Evolutionary conservation across 352 stramenopile genomes (phyloP).

Genomic region (Pythium monospermum): DNA sequence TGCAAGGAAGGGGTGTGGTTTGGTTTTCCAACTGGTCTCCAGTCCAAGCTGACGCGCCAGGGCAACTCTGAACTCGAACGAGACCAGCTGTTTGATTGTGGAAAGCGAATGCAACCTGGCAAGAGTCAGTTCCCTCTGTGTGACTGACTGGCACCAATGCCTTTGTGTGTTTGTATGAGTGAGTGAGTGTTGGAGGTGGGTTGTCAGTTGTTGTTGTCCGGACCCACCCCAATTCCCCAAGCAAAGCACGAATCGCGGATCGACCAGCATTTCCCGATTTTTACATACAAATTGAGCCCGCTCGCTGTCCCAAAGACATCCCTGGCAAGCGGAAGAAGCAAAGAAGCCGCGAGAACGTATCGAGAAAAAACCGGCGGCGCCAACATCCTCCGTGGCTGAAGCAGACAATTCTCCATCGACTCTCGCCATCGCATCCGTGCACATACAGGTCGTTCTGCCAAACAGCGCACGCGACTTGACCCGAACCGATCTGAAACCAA

Average conservation of each 20-base stretch:
- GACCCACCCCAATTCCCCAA: constrained; percentile 5
- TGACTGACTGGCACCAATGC: too few relatives aligned
- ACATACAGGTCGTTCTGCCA: constrained; percentile 1
- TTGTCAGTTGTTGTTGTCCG: not conserved
- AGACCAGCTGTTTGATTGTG: constrained; percentile 22
- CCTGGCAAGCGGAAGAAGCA: constrained; percentile 14
- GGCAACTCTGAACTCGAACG: constrained; percentile 9
- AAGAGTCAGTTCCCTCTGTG: constrained; percentile 16
- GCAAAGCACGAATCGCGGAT: constrained; percentile 7
- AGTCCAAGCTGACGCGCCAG: too few relatives aligned
- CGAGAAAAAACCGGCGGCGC: constrained; percentile 17
- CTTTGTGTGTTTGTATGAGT: not conserved
- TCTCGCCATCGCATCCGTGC: not conserved
- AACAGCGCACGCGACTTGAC: not conserved
- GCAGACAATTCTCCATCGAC: constrained; percentile 13
- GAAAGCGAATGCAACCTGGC: too few relatives aligned
- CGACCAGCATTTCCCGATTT: constrained; percentile 26
- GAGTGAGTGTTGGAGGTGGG: constrained; percentile 1
- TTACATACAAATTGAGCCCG: constrained; percentile 15
- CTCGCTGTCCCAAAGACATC: not conserved
- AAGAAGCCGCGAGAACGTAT: constrained; percentile 22
- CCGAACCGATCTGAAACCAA: constrained; percentile 9
- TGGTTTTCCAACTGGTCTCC: too few relatives aligned
- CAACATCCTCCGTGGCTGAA: constrained; percentile 6
- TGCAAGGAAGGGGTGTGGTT: not conserved